Evolutionary conservation across 2,329 filamentous ascomycete species (phyloP).

Genomic region (Alternaria gansuensis): DNA sequence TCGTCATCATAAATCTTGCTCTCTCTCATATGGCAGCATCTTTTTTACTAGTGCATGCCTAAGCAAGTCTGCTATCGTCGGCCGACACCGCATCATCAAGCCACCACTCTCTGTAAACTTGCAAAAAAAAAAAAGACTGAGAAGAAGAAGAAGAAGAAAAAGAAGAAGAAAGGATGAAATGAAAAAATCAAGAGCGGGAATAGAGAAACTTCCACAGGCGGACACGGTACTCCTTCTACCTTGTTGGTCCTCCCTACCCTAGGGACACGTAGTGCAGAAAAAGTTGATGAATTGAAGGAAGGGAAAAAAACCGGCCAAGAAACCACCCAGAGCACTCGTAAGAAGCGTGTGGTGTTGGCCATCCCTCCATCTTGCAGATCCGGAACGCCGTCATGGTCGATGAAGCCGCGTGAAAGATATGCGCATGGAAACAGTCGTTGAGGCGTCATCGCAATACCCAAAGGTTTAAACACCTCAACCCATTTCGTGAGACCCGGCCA

Average conservation of each 20-base stretch:
- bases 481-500: conserved; percentile 23
- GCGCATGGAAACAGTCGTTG: conserved; percentile 26
- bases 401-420: conserved; percentile 21
- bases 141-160: conserved; percentile 10
- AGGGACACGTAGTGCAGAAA: conserved; percentile 16
- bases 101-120: conserved; percentile 10
- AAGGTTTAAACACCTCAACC: conserved; percentile 29
- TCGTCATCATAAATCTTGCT: conserved; percentile 34
- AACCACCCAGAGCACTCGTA: conserved; percentile 32
- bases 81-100: conserved; percentile 20
- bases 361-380: conserved; percentile 30
- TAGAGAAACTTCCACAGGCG: conserved; percentile 16
- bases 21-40: conserved; percentile 22
- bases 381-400: conserved; percentile 41
- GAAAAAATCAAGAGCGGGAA: conserved; percentile 20
- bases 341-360: conserved; percentile 33
- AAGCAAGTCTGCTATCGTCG: conserved; percentile 35
- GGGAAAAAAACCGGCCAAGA: conserved; percentile 21
- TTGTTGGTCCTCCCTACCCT: conserved; percentile 19
- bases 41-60: conserved; percentile 34
- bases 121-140: too few species aligned
- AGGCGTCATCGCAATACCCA: conserved; percentile 17
- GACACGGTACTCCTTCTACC: conserved; percentile 18
- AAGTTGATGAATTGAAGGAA: conserved; percentile 26
- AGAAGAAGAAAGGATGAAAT: conserved; percentile 17